These are phyloP conservation scores for Thermochaetoides dissita DNA, from an alignment of 2,329 filamentous ascomycete species.

Conservation along the genomic window DNA sequence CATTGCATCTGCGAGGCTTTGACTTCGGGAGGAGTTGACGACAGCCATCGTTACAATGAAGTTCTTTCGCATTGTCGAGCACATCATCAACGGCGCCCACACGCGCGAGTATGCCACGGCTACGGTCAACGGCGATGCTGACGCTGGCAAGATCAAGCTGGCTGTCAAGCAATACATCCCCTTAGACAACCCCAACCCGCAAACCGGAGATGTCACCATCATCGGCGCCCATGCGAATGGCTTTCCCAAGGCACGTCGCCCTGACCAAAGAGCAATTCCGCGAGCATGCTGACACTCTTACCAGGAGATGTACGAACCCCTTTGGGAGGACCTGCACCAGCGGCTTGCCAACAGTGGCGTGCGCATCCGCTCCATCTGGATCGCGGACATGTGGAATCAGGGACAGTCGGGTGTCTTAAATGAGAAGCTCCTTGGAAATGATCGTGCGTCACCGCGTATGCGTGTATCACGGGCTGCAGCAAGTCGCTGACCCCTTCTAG, in stretches of 20 bases:
- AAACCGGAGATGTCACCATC: slow-evolving; percentile 68
- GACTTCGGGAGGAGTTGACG: too few relatives aligned
- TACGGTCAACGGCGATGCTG: slow-evolving; percentile 59
- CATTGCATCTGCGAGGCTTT: too few relatives aligned
- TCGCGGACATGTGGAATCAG: slow-evolving; percentile 77
- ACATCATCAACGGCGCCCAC: slow-evolving; percentile 59
- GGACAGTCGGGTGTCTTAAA: slow-evolving; percentile 69
- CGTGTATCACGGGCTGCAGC: neutral
- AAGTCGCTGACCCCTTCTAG: slow-evolving; percentile 25
- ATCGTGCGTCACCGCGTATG: slow-evolving; percentile 30
- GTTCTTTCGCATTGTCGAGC: slow-evolving; percentile 55
- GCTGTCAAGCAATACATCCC: slow-evolving; percentile 83
- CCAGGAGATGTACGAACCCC: slow-evolving; percentile 79
- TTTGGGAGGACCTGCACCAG: slow-evolving; percentile 70
- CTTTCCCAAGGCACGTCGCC: slow-evolving; percentile 60
- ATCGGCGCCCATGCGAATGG: slow-evolving; percentile 82
- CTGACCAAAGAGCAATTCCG: neutral
- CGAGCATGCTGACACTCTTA: neutral
- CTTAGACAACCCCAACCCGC: slow-evolving; percentile 50
- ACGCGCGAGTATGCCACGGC: slow-evolving; percentile 69
- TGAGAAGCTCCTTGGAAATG: slow-evolving; percentile 62
- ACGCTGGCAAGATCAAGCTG: slow-evolving; percentile 61
- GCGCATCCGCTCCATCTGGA: slow-evolving; percentile 71
- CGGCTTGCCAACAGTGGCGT: slow-evolving; percentile 45
- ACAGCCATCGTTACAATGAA: slow-evolving; percentile 1